Evolutionary conservation across 306 rosid genomes (phyloP), one percentile per base, ranked within the genome.

Genomic region (Spatholobus suberectus): DNA sequence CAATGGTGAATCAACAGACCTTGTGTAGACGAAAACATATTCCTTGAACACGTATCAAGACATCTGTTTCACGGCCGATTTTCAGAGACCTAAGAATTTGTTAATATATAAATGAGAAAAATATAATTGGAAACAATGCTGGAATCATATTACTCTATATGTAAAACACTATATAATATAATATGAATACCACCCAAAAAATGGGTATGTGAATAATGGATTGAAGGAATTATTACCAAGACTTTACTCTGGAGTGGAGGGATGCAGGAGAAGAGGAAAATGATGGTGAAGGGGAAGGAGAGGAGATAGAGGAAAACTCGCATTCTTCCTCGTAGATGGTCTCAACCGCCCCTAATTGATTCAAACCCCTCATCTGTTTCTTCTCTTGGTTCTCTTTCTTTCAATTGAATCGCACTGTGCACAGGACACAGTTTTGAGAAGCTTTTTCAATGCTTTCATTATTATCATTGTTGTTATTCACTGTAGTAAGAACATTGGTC

Each of bases 241-340:
- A 83, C 3, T 81, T 62, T 13, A 93, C 91, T 83, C 75, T 87
- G 26, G 90, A 72, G 34, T 83, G 85, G 15, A 93, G 91, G 32
- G 91, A 88, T 1, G 93, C 61, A 29, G 83, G 84, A 41, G 91
- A 90, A 77, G 91, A 86, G 29, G 88, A 86, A 51, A 78, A 62
- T 7, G 91, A 66, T 0, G 89, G 81, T 24, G 91, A 90, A 63
- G 81, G 82, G 70, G 94, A 85, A 41, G 77, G 34, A 17, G 92
- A 86, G 15, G 93, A 81, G 18, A 89, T 76, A 24, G 92, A 84
- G 29, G 89, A 89, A 55, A 82, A 84, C 27, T 91, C 93, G 57
- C 78, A 86, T 59, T 88, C 93, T 79, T 93, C 95, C 35, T 92
- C 97, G 52, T 89, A 86, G 80, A 93, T 93, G 58, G 97, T 93